Percentiles rank a stretch among this genome's conserved stretches.
Evolutionary conservation across 768 basidiomycete species (phyloP).

Genomic region (Neoboletus subvelutipes): DNA sequence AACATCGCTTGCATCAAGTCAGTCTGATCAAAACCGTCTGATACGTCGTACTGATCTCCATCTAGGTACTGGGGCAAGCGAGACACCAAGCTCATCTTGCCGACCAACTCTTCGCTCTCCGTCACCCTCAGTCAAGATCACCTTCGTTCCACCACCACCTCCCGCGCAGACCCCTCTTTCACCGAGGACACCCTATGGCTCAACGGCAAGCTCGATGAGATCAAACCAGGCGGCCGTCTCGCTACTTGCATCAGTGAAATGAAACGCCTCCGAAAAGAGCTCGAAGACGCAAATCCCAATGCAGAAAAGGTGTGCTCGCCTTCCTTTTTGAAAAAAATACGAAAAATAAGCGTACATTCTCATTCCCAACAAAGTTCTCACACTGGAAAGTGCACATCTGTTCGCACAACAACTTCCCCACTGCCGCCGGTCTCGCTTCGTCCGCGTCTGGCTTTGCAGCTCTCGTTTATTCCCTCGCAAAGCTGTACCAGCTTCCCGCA

Average conservation of each 20-base stretch:
- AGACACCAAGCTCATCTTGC: conserved; percentile 90
- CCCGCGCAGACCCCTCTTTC: conserved; percentile 77
- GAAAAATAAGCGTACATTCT: background rate
- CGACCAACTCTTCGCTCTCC: conserved; percentile 97
- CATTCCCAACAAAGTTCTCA: conserved; percentile 15
- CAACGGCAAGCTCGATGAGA: conserved; percentile 89
- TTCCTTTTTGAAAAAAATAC: background rate
- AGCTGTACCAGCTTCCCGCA: conserved; percentile 79
- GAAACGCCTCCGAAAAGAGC: conserved; percentile 67
- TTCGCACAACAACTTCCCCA: conserved; percentile 98
- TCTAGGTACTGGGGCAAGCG: conserved; percentile 98
- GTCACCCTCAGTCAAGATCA: conserved; percentile 97
- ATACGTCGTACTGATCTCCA: conserved; percentile 6
- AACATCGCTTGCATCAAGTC: conserved; percentile 99
- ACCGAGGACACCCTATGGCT: conserved; percentile 85
- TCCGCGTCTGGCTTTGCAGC: conserved; percentile 98
- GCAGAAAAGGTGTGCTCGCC: conserved; percentile 57
- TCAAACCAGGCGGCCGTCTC: conserved; percentile 76
- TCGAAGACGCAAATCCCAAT: conserved; percentile 68
- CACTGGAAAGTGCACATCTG: conserved; percentile 77
- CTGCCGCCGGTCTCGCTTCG: conserved; percentile 95
- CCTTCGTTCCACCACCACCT: conserved; percentile 90
- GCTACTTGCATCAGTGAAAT: conserved; percentile 86
- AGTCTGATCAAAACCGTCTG: conserved; percentile 17
- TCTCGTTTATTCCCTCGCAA: conserved; percentile 83